These are phyloP conservation scores for Choiromyces venosus DNA, from an alignment of 495 filamentous ascomycete species.

Conservation along the genomic window DNA sequence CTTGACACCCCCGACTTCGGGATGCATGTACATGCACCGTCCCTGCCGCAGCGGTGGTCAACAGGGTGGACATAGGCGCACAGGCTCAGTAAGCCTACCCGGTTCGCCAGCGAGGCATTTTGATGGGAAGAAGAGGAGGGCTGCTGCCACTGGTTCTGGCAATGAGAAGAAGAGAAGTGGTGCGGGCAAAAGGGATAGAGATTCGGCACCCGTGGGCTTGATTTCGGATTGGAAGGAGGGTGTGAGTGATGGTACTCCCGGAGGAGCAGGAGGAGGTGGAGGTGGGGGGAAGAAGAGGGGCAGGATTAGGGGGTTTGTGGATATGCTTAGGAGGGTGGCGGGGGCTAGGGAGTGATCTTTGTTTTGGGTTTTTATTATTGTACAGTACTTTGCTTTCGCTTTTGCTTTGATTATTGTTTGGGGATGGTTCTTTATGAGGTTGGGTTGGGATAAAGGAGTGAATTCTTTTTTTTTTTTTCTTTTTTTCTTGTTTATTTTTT, in stretches of 20 bases:
- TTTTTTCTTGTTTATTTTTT: no score
- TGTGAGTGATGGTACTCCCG: background rate
- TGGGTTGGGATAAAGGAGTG: no score
- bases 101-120: constrained; percentile 14
- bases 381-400: background rate
- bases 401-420: constrained; percentile 5
- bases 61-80: constrained; percentile 22
- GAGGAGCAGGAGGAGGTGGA: constrained; percentile 3
- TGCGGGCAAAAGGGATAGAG: background rate
- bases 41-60: constrained; percentile 8
- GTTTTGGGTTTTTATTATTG: background rate
- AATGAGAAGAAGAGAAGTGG: background rate
- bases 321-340: constrained; percentile 18
- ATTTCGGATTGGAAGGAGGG: background rate
- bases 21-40: constrained; percentile 17
- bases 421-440: constrained; percentile 4
- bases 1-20: constrained; percentile 18
- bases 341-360: constrained; percentile 4
- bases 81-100: constrained; percentile 10
- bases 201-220: background rate
- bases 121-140: background rate
- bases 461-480: no score
- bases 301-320: constrained; percentile 25
- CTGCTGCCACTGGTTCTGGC: no score
- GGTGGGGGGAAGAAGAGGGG: constrained; percentile 21